Evolutionary conservation across 805 yeast species (phyloP).

Genomic region (Starmerella bombicola): DNA sequence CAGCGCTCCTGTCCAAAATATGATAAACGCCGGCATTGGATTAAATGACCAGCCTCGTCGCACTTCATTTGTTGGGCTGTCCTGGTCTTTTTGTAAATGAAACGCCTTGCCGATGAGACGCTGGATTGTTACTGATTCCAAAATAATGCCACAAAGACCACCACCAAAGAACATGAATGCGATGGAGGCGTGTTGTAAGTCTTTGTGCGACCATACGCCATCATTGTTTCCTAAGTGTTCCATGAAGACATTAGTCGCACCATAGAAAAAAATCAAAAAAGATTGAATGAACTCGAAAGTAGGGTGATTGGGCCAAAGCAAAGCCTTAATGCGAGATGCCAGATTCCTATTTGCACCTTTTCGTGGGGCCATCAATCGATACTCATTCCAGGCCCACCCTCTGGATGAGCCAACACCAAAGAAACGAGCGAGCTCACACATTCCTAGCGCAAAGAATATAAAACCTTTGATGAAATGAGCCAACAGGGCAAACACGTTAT

Average conservation of each 20-base stretch:
- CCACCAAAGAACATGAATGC: constrained; percentile 87
- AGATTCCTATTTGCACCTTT: background rate
- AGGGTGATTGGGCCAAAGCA: constrained; percentile 33
- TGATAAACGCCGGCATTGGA: constrained; percentile 86
- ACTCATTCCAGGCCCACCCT: constrained; percentile 86
- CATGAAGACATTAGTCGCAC: constrained; percentile 75
- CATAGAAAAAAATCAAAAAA: constrained; percentile 71
- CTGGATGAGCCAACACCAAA: constrained; percentile 62
- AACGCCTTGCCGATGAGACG: constrained; percentile 20
- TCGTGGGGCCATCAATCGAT: constrained; percentile 1
- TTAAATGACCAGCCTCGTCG: constrained; percentile 54
- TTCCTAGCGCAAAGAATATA: constrained; percentile 64
- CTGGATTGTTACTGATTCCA: constrained; percentile 42
- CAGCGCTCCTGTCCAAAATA: constrained; percentile 90
- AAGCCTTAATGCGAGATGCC: background rate
- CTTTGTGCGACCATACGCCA: constrained; percentile 81
- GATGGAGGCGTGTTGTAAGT: constrained; percentile 77
- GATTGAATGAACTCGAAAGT: constrained; percentile 83
- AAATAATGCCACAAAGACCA: constrained; percentile 78
- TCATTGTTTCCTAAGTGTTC: constrained; percentile 74
- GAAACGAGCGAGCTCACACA: constrained; percentile 72
- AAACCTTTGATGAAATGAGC: constrained; percentile 97
- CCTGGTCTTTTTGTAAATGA: constrained; percentile 4
- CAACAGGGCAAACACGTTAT: constrained; percentile 59
- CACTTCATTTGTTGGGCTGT: background rate